These are phyloP conservation scores for Phytophthora melonis DNA, from an alignment of 352 stramenopile species.

Conservation along the genomic window DNA sequence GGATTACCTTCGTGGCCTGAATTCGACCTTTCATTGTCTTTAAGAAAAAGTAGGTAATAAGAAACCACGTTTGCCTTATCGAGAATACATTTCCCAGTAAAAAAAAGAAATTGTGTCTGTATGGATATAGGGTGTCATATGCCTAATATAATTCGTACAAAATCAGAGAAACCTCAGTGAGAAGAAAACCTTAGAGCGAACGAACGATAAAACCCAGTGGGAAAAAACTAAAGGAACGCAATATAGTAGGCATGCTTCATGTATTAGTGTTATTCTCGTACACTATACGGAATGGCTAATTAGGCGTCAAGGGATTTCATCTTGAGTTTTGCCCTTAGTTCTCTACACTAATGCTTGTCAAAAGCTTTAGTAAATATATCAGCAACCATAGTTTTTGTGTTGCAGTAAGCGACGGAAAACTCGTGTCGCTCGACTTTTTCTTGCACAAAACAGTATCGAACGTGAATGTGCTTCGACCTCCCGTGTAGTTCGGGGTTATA, in stretches of 20 bases:
- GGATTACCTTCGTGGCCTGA: slow-evolving; percentile 3
- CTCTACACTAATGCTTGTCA: slow-evolving; percentile 19
- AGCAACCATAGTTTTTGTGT: slow-evolving; percentile 32
- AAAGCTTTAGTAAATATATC: slow-evolving; percentile 47
- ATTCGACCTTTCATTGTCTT: background rate
- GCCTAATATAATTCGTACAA: slow-evolving; percentile 6
- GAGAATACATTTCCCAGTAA: background rate
- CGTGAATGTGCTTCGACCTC: slow-evolving; percentile 43
- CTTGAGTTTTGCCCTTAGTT: slow-evolving; percentile 5
- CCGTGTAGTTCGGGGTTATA: slow-evolving; percentile 44
- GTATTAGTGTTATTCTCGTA: slow-evolving; percentile 2
- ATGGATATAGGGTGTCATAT: background rate
- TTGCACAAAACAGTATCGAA: too few species aligned
- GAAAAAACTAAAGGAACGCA: slow-evolving; percentile 8
- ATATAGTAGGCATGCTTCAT: slow-evolving; percentile 13
- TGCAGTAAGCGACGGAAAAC: slow-evolving; percentile 28
- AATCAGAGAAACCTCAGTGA: slow-evolving; percentile 9
- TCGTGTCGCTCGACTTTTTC: slow-evolving; percentile 35
- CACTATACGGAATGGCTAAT: background rate
- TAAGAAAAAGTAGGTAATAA: background rate
- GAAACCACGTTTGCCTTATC: background rate
- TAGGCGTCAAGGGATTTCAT: slow-evolving; percentile 6
- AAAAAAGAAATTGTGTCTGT: background rate
- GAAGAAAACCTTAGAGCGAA: slow-evolving; percentile 15
- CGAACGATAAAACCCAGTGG: slow-evolving; percentile 8